Base-by-base conservation (phyloP, 257 asterid genomes). In the Paraleonurus japonicus region DNA sequence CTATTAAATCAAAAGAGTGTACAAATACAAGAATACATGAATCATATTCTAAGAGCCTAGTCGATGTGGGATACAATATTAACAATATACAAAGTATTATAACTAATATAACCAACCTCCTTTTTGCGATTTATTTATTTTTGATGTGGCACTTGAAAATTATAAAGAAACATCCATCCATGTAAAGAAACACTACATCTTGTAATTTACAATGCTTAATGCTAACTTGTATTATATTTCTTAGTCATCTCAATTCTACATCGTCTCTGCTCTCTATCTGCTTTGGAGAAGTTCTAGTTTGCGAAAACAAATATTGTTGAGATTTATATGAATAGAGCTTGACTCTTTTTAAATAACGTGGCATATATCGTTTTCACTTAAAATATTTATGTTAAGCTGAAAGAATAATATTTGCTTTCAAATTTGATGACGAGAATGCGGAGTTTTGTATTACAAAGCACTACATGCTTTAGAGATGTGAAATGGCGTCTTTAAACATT, bases 81-180 rank as follows among this genome's bases (percentile, higher is more conserved):
- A n/a, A n/a, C n/a, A n/a, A n/a, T n/a, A n/a, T n/a, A n/a, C n/a
- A n/a, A n/a, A n/a, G n/a, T n/a, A n/a, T n/a, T n/a, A n/a, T n/a
- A n/a, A n/a, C n/a, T n/a, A n/a, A 81, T 92, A 70, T 92, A 83
- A 83, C 70, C 33, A 8, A 53, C 65, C 4, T 8, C 43, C 2
- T 32, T 32, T 55, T 67, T 57, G 37, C 13, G 8, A 4, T 61
- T 22, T 47, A 5, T 16, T 24, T 43, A 15, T 17, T 11, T 19
- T 27, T 79, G 19, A 60, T 71, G 51, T 59, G 53, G 51, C 66
- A 54, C 27, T 67, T 64, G n/a, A n/a, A n/a, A 47, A 58, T 39
- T 71, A 53, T 22, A 62, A 20, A 35, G 5, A 35, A 59, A 41
- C 47, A 70, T 19, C 60, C 75, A 48, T 66, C 35, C 41, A 72